phyloP scores from a whole-genome alignment of 164 flowering plant genomes.

The Warburgia ugandensis region DNA sequence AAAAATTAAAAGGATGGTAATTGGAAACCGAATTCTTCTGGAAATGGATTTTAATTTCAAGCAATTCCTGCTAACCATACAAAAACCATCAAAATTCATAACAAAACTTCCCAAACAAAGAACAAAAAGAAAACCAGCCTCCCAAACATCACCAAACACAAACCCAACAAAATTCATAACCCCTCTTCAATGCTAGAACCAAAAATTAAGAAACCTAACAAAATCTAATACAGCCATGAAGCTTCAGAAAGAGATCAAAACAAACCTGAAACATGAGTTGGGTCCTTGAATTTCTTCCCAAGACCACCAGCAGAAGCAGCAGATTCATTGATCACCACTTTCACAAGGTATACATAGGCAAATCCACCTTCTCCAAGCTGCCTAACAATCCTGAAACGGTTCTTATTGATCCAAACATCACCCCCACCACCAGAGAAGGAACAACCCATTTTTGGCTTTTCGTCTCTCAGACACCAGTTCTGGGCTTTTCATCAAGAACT shows the following conservation, averaged over 20 bases:
- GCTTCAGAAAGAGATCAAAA: constrained; percentile 6
- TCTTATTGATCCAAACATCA: constrained; percentile 99
- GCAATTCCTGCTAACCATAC: too few relatives aligned
- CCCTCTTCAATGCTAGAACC: neutral
- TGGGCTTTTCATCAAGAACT: too few relatives aligned
- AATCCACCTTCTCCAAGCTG: constrained; percentile 97
- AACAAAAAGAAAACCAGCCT: too few relatives aligned
- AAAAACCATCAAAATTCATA: too few relatives aligned
- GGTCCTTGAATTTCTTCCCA: constrained; percentile 66
- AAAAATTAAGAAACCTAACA: neutral
- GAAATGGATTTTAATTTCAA: too few relatives aligned
- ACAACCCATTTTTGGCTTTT: constrained; percentile 59
- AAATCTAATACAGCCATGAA: neutral
- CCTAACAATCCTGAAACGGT: constrained; percentile 74
- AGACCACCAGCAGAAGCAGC: constrained; percentile 32
- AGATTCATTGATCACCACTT: constrained; percentile 48
- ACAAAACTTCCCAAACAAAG: too few relatives aligned
- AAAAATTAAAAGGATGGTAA: too few relatives aligned
- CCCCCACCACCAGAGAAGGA: constrained; percentile 91
- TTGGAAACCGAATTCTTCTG: too few relatives aligned
- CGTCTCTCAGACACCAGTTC: too few relatives aligned
- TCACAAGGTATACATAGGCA: constrained; percentile 76
- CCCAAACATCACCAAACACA: too few relatives aligned
- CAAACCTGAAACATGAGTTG: constrained; percentile 67
- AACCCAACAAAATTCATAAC: too few relatives aligned